phyloP scores from a whole-genome alignment of 495 filamentous ascomycete species.

The Lepidopterella palustris region DNA sequence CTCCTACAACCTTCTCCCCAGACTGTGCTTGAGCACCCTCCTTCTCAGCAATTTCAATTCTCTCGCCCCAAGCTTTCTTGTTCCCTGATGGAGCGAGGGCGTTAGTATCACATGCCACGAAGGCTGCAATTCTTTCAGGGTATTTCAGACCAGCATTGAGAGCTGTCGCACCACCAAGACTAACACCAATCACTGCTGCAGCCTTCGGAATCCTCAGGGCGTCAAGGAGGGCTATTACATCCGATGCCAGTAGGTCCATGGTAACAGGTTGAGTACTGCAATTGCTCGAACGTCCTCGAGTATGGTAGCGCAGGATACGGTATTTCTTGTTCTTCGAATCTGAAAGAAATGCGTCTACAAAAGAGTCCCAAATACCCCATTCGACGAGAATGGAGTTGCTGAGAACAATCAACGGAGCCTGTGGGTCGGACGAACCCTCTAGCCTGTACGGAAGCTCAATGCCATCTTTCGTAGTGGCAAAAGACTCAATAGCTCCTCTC shows the following conservation, averaged over 20 bases:
- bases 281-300: conserved; percentile 51
- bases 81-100: conserved; percentile 60
- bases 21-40: conserved; percentile 43
- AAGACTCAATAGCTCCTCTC: conserved; percentile 54
- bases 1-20: conserved; percentile 50
- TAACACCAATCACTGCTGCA: conserved; percentile 57
- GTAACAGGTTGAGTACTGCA: conserved; percentile 47
- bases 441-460: conserved; percentile 62
- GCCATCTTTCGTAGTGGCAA: conserved; percentile 59
- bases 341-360: conserved; percentile 56
- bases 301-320: conserved; percentile 64
- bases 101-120: conserved; percentile 76
- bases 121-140: conserved; percentile 49
- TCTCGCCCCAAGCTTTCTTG: conserved; percentile 67
- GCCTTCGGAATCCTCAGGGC: conserved; percentile 31
- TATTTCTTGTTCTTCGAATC: conserved; percentile 53
- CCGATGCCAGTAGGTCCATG: conserved; percentile 59
- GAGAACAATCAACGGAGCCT: conserved; percentile 63
- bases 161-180: conserved; percentile 68
- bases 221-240: conserved; percentile 47
- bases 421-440: conserved; percentile 60
- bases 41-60: conserved; percentile 59
- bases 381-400: conserved; percentile 69
- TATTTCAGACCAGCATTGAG: conserved; percentile 64
- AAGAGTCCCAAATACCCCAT: conserved; percentile 69